Percentiles rank a stretch among this genome's conserved stretches.
Evolutionary conservation across 2,329 filamentous ascomycete genomes (phyloP).

Genomic region (Clonostachys chloroleuca): DNA sequence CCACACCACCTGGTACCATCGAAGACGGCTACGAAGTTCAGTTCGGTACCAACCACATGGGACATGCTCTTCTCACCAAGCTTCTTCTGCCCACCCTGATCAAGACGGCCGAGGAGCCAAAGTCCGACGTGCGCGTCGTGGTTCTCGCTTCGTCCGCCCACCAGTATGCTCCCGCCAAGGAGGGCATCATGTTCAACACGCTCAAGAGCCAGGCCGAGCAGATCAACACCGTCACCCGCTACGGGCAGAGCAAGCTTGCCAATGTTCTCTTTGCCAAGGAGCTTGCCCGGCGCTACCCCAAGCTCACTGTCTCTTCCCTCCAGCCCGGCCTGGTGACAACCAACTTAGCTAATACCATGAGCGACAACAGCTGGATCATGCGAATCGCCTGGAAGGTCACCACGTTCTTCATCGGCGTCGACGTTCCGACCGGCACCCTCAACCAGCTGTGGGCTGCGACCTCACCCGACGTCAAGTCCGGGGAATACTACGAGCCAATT

Average conservation of each 20-base stretch:
- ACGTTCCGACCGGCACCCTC: conserved; percentile 15
- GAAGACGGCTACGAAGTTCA: conserved; percentile 39
- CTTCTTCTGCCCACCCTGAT: conserved; percentile 17
- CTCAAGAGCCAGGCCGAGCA: conserved; percentile 8
- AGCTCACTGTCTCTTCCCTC: conserved; percentile 8
- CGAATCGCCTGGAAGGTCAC: no score
- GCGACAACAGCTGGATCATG: no score
- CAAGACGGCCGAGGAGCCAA: conserved; percentile 10
- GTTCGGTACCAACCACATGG: conserved; percentile 40
- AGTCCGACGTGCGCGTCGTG: not conserved
- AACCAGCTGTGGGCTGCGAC: conserved; percentile 33
- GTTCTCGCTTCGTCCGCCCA: not conserved
- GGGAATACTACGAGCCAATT: conserved; percentile 25
- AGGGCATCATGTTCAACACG: conserved; percentile 10
- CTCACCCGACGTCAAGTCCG: conserved; percentile 13
- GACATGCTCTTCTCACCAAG: conserved; percentile 34
- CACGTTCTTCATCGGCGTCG: not conserved
- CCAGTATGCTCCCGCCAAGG: not conserved
- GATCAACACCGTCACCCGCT: conserved; percentile 5
- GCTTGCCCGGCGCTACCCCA: conserved; percentile 9
- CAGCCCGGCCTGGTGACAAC: conserved; percentile 10
- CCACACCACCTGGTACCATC: conserved; percentile 21
- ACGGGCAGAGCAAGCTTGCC: conserved; percentile 17
- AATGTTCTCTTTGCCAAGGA: conserved; percentile 12
- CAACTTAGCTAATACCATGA: conserved; percentile 3